Conservation (phyloP, 176 grass and related monocot genomes). For the Triticum timopheevii region DNA sequence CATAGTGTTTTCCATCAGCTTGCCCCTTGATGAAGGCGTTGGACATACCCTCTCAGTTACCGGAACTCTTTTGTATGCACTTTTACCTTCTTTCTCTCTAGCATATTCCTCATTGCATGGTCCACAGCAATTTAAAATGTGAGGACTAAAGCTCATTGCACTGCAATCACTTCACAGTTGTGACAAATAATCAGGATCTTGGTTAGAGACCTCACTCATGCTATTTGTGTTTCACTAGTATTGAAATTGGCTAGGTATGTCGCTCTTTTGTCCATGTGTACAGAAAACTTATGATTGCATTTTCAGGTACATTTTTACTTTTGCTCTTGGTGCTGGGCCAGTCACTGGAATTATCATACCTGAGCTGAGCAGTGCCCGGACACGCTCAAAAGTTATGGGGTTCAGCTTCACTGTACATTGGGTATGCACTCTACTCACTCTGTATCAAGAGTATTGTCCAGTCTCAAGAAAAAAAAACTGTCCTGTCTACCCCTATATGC, state of each 20-base stretch:
- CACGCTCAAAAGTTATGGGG: conserved; percentile 91
- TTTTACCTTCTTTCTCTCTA: conserved; percentile 28
- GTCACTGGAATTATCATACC: conserved; percentile 98
- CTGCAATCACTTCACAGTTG: neutral
- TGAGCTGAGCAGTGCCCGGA: conserved; percentile 73
- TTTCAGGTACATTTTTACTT: conserved; percentile 94
- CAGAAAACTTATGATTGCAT: conserved; percentile 19
- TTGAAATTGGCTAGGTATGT: conserved; percentile 1
- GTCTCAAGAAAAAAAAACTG: neutral
- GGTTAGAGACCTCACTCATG: neutral
- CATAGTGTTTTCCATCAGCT: conserved; percentile 76
- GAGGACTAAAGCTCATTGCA: conserved; percentile 1
- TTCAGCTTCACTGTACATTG: conserved; percentile 97
- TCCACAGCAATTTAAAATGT: neutral
- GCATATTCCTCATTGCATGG: conserved; percentile 18
- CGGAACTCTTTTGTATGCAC: conserved; percentile 84
- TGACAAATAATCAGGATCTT: conserved; percentile 32
- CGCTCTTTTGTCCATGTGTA: neutral
- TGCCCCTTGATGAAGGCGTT: conserved; percentile 64
- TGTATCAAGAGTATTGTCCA: neutral
- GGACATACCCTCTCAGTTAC: conserved; percentile 71
- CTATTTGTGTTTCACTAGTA: neutral
- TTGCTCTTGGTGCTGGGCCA: conserved; percentile 84
- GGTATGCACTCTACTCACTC: conserved; percentile 15
- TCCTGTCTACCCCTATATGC: neutral